Conservation (phyloP, 1,284 basidiomycete genomes). For the Tranzscheliella williamsii region DNA sequence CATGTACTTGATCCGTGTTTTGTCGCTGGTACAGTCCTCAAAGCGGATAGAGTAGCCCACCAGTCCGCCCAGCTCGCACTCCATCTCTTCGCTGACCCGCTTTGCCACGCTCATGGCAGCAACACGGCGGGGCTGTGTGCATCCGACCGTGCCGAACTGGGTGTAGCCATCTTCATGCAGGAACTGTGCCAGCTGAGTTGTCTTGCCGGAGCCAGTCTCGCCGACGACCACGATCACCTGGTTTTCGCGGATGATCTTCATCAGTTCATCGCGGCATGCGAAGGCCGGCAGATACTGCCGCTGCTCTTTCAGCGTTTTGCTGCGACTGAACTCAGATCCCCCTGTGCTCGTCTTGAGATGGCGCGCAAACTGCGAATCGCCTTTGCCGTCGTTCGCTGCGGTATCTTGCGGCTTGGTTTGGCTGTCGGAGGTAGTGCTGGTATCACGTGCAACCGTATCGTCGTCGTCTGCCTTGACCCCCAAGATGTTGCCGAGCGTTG, state of each 20-base stretch:
- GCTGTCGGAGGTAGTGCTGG: not conserved
- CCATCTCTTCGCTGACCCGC: constrained; percentile 91
- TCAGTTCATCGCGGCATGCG: constrained; percentile 90
- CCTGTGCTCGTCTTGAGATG: constrained; percentile 74
- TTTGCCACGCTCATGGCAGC: constrained; percentile 99
- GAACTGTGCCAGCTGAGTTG: constrained; percentile 88
- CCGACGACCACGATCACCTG: constrained; percentile 92
- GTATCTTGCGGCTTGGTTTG: not conserved
- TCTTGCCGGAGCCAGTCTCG: constrained; percentile 94
- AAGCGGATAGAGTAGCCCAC: constrained; percentile 98
- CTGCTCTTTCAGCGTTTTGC: constrained; percentile 87
- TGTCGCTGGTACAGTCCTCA: constrained; percentile 88
- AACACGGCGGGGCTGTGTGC: constrained; percentile 94
- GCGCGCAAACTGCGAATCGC: constrained; percentile 91
- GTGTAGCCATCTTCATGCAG: constrained; percentile 95
- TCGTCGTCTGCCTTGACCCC: constrained; percentile 90
- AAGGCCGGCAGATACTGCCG: constrained; percentile 96
- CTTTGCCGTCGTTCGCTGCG: constrained; percentile 75
- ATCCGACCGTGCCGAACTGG: constrained; percentile 82
- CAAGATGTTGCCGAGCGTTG: constrained; percentile 92
- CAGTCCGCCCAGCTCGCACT: constrained; percentile 75
- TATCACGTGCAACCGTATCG: no score
- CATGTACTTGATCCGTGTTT: constrained; percentile 93
- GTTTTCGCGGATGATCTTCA: constrained; percentile 88
- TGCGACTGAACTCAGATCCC: constrained; percentile 79